A percentile compares a stretch with the other conserved stretches of the same genome.
These are phyloP conservation scores for Hypomyces rosellus DNA, from an alignment of 2,329 filamentous ascomycete genomes.

Conservation along the genomic window DNA sequence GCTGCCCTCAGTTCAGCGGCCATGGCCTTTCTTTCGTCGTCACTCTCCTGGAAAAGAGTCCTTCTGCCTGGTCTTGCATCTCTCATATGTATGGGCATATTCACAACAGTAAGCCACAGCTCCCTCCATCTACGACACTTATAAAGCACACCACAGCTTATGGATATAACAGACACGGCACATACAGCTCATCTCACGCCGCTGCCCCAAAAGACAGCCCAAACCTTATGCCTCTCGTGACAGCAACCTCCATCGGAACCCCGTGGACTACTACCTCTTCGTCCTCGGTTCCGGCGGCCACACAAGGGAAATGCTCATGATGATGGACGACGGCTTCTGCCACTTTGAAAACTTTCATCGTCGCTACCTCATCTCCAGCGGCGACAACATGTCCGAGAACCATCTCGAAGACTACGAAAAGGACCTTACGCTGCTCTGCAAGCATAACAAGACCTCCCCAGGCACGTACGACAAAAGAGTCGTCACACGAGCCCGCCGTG, in stretches of 20 bases:
- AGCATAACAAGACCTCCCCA: constrained; percentile 14
- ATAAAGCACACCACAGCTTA: no score
- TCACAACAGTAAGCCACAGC: constrained; percentile 23
- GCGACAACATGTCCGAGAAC: constrained; percentile 60
- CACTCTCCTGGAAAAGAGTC: background rate
- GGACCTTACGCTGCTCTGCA: constrained; percentile 22
- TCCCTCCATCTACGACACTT: background rate
- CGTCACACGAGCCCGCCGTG: constrained; percentile 69
- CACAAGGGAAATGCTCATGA: constrained; percentile 87
- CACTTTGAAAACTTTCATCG: constrained; percentile 53
- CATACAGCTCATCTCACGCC: constrained; percentile 20
- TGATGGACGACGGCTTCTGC: constrained; percentile 59
- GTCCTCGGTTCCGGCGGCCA: constrained; percentile 92
- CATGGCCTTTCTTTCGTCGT: background rate
- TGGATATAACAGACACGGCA: constrained; percentile 22
- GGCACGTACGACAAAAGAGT: constrained; percentile 57
- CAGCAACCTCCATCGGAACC: constrained; percentile 4
- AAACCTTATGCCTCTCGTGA: constrained; percentile 1
- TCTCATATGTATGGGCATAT: constrained; percentile 20
- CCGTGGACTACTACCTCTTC: constrained; percentile 56
- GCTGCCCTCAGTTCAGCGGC: background rate
- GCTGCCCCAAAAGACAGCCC: constrained; percentile 16
- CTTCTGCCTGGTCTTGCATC: constrained; percentile 15
- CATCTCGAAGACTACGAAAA: constrained; percentile 55
- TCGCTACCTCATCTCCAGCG: constrained; percentile 74